phyloP scores from a whole-genome alignment of 2,329 filamentous ascomycete genomes.

The Cladophialophora psammophila region DNA sequence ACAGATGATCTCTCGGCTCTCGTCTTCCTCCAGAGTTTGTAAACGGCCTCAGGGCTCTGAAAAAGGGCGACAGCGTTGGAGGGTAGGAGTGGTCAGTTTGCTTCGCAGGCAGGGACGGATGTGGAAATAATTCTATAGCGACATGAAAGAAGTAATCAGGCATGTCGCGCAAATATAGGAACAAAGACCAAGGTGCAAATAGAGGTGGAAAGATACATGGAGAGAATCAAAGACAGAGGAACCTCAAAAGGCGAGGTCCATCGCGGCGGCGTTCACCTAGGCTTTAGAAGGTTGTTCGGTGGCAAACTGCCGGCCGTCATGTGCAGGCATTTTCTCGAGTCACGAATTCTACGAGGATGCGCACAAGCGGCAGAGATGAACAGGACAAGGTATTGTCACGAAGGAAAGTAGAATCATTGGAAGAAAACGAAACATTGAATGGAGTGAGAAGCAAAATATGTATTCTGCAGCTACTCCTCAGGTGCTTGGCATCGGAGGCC shows the following conservation, averaged over 20 bases:
- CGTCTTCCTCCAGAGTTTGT: constrained; percentile 23
- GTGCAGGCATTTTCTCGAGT: background rate
- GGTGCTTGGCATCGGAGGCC: background rate
- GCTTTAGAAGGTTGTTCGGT: background rate
- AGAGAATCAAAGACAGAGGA: background rate
- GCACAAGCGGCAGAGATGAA: background rate
- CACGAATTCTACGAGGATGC: background rate
- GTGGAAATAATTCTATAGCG: constrained; percentile 64
- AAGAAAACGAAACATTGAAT: background rate
- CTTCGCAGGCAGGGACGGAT: constrained; percentile 34
- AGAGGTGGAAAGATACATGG: background rate
- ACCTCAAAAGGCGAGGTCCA: background rate
- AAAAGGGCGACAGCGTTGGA: constrained; percentile 32
- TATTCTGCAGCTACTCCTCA: background rate
- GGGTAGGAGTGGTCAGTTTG: constrained; percentile 12
- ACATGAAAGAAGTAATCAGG: constrained; percentile 71
- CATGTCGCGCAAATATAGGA: constrained; percentile 53
- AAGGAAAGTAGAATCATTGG: too few relatives aligned
- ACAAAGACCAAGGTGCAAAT: constrained; percentile 9
- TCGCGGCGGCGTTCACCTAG: background rate
- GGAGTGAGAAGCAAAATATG: constrained; percentile 8
- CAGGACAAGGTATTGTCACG: background rate
- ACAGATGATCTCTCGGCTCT: constrained; percentile 27
- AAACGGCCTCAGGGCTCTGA: constrained; percentile 38
- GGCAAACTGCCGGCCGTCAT: background rate